Base-by-base conservation (phyloP, 2,329 filamentous ascomycete genomes). In the Aotearoamyces nothofagi region DNA sequence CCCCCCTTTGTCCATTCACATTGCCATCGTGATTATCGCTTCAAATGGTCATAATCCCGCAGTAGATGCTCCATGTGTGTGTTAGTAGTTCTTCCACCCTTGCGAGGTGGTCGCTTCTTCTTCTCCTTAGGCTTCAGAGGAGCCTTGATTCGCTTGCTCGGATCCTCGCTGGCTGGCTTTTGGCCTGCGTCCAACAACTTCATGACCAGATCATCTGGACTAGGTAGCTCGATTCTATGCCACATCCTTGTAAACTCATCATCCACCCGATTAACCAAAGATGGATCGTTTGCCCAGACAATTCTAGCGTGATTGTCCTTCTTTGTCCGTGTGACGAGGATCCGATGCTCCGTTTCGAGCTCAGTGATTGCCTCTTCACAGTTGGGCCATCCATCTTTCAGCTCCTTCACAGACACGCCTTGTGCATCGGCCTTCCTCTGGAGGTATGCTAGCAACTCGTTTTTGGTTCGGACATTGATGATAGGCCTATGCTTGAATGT, bases 311-410 rank as follows among this genome's bases (percentile, higher is more conserved):
- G 69, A 46, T 80, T 78, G 51, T 96, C 87, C 59, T 96, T 96
- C 57, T 90, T 92, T 32, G 86, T 86, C 36, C 86, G 72, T 13
- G 82, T 79, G 5, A 94, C 82, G 19, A 96, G 64, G 25, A 96
- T 64, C 52, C 78, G 77, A 46, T 86, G 77, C 49, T 80, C 69
- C 22, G 56, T 56, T 58, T 94, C 87, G 29, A 98, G 65, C 41
- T 69, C 63, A 37, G 78, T 69, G 49, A 98, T 78, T 7, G 78
- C 69, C 12, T 77, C 69, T 35, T 86, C 74, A 46, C 83, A 92
- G 43, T 78, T 76, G 14, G 78, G 74, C 90, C 90, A 98, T 38
- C 90, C 90, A 50, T 98, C 90, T 55, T 93, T 92, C 36, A 98
- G 67, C 44, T 94, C 84, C 51, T 83, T 84, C 37, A 96, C 82